These are phyloP conservation scores for Backusella morwellensis DNA, from an alignment of 192 early-diverging fungal genomes.

Conservation along the genomic window DNA sequence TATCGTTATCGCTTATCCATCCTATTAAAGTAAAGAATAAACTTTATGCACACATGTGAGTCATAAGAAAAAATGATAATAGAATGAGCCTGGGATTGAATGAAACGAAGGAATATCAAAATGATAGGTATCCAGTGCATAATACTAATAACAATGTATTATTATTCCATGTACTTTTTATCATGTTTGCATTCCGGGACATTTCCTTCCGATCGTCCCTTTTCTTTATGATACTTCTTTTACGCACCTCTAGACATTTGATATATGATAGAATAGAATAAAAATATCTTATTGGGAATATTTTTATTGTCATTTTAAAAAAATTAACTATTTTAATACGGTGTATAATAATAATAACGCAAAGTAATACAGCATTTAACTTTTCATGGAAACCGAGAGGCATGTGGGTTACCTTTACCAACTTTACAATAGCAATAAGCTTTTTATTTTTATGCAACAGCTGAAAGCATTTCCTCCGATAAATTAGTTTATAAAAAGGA, in stretches of 20 bases:
- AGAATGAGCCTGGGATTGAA: neutral
- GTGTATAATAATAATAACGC: neutral
- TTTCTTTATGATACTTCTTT: neutral
- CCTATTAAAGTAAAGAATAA: slow-evolving; percentile 4
- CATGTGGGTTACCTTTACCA: neutral
- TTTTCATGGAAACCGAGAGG: neutral
- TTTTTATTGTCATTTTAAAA: neutral
- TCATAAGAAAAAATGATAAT: neutral
- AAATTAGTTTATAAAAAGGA: neutral
- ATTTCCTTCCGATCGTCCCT: neutral
- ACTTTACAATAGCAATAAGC: neutral
- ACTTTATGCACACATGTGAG: slow-evolving; percentile 1
- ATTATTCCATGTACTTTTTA: neutral
- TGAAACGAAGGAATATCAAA: neutral
- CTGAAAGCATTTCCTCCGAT: neutral
- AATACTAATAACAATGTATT: neutral
- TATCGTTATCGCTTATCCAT: neutral
- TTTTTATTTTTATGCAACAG: neutral
- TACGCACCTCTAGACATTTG: neutral
- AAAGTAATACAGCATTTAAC: neutral
- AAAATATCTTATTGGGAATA: neutral
- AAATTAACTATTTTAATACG: neutral
- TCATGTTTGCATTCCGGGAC: neutral
- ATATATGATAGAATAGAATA: neutral
- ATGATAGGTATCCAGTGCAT: neutral